These are phyloP conservation scores for Globisporangium acanthophoron DNA, from an alignment of 352 stramenopile species.

Conservation along the genomic window DNA sequence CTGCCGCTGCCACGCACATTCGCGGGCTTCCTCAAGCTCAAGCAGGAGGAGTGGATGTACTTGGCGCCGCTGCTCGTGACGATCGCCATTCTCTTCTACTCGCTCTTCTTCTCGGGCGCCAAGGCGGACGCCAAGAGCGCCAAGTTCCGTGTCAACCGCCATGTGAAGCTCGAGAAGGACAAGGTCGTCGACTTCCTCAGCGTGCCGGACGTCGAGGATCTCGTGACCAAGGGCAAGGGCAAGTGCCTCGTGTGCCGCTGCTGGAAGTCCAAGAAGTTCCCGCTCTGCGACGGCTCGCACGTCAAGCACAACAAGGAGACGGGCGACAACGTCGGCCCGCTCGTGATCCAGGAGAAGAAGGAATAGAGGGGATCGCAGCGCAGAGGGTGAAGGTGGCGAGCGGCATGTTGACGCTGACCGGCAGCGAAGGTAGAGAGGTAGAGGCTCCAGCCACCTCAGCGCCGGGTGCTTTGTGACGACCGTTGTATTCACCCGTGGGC, in stretches of 20 bases:
- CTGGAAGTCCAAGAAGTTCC: conserved; percentile 90
- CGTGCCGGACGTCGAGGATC: conserved; percentile 71
- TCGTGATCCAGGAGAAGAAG: conserved; percentile 66
- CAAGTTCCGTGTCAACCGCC: conserved; percentile 64
- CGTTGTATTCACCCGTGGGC: too few relatives aligned
- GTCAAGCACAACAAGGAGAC: conserved; percentile 88
- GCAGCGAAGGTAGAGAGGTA: too few relatives aligned
- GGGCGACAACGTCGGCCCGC: conserved; percentile 74
- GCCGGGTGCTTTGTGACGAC: too few relatives aligned
- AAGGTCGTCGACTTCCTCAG: conserved; percentile 73
- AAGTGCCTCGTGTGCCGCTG: conserved; percentile 82
- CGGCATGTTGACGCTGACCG: background rate
- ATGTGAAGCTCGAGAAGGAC: conserved; percentile 69
- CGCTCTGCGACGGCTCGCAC: conserved; percentile 72
- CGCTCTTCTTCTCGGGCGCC: conserved; percentile 44
- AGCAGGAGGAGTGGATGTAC: conserved; percentile 82
- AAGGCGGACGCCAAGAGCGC: conserved; percentile 35
- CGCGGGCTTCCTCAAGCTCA: conserved; percentile 77
- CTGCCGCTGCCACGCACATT: conserved; percentile 80
- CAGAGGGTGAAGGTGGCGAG: background rate
- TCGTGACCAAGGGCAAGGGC: conserved; percentile 65
- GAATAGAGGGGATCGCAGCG: background rate
- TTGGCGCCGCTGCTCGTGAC: conserved; percentile 77
- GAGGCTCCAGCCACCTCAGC: too few relatives aligned
- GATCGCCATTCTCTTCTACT: conserved; percentile 63